Evolutionary conservation across 179 eudicot genomes (phyloP).

Genomic region (Beta macrorhiza): DNA sequence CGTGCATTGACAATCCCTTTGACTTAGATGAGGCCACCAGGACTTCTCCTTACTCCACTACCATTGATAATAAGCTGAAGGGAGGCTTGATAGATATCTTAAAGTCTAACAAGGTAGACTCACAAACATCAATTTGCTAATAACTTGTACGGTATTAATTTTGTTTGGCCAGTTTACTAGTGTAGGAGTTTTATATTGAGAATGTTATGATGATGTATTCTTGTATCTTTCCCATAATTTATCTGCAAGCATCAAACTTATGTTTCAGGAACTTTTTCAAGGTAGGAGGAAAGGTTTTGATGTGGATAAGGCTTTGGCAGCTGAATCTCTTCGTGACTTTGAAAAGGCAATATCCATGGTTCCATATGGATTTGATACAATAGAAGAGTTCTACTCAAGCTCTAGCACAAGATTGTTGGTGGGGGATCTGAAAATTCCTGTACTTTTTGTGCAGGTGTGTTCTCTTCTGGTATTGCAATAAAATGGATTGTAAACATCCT

Average conservation of each 20-base stretch:
- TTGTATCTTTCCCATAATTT: not conserved
- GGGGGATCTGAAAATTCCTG: constrained; percentile 75
- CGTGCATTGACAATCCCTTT: constrained; percentile 93
- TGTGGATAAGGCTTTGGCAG: constrained; percentile 67
- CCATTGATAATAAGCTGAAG: constrained; percentile 53
- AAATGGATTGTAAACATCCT: not conserved
- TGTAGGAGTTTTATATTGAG: not conserved
- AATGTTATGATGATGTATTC: not conserved
- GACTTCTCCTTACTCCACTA: constrained; percentile 37
- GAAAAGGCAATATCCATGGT: constrained; percentile 82
- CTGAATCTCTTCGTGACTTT: constrained; percentile 76
- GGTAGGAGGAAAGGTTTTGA: constrained; percentile 78
- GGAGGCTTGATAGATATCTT: constrained; percentile 68
- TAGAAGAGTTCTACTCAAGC: constrained; percentile 76
- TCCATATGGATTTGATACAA: constrained; percentile 65
- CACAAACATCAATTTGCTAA: not conserved
- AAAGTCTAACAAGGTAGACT: constrained; percentile 68
- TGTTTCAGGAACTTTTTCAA: constrained; percentile 74
- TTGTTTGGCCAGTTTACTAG: not conserved
- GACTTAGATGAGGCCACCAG: constrained; percentile 80
- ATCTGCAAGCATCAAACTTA: not conserved
- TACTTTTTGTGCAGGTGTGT: constrained; percentile 85
- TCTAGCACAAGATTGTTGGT: constrained; percentile 68
- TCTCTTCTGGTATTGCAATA: not conserved
- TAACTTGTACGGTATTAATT: not conserved